phyloP scores from a whole-genome alignment of 257 asterid genomes.

The Fraxinus cuspidata region DNA sequence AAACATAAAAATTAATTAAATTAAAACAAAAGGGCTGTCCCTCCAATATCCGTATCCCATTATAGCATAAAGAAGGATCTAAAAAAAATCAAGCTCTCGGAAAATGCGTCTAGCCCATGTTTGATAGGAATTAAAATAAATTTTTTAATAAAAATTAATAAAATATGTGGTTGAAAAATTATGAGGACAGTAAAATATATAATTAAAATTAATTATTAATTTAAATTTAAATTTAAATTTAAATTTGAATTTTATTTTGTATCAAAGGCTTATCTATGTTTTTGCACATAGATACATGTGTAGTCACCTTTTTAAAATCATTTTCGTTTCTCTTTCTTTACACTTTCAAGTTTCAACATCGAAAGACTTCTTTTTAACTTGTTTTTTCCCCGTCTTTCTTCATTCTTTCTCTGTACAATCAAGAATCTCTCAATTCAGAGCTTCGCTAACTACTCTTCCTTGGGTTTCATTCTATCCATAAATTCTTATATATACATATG shows the following conservation, averaged over 20 bases:
- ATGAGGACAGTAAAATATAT: too few relatives aligned
- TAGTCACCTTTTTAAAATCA: not conserved
- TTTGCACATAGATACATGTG: not conserved
- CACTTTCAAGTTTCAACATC: conserved; percentile 29
- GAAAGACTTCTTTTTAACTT: conserved; percentile 25
- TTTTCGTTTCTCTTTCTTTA: conserved; percentile 25
- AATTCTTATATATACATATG: not conserved
- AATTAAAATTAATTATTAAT: too few relatives aligned
- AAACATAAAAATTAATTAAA: too few relatives aligned
- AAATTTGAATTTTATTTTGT: too few relatives aligned
- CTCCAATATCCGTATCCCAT: not conserved
- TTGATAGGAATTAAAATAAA: too few relatives aligned
- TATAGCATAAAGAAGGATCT: not conserved
- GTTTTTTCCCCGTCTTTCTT: conserved; percentile 1
- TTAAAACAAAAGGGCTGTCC: too few relatives aligned
- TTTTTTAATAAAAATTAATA: too few relatives aligned
- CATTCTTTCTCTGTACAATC: conserved; percentile 10
- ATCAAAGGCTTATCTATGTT: not conserved
- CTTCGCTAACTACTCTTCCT: conserved; percentile 33
- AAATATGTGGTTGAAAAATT: too few relatives aligned
- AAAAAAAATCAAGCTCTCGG: not conserved
- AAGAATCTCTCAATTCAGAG: conserved; percentile 32
- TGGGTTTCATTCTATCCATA: not conserved
- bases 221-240: too few relatives aligned
- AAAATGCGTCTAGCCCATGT: not conserved